phyloP scores from a whole-genome alignment of 2,329 filamentous ascomycete genomes.

The Pseudogymnoascus sp. region DNA sequence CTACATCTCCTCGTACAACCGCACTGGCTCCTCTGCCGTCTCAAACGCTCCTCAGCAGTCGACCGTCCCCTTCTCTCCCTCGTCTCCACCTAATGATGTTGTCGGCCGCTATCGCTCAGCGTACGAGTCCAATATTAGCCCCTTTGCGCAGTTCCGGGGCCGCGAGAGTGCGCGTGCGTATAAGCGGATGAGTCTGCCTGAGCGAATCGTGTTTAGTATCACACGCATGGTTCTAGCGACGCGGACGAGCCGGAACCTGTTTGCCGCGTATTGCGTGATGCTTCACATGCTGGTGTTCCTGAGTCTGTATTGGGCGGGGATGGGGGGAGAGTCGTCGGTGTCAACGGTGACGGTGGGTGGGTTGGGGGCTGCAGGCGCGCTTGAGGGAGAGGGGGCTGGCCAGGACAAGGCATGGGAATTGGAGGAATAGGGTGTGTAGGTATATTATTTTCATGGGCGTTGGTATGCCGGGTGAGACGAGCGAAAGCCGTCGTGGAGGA shows the following conservation, averaged over 20 bases:
- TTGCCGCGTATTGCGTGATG: conserved; percentile 83
- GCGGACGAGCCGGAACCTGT: conserved; percentile 83
- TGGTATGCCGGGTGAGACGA: background rate
- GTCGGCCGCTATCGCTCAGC: conserved; percentile 82
- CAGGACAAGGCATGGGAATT: background rate
- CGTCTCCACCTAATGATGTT: conserved; percentile 52
- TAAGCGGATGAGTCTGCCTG: conserved; percentile 85
- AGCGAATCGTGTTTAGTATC: conserved; percentile 82
- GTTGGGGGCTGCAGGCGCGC: background rate
- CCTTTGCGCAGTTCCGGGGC: conserved; percentile 92
- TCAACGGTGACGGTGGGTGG: background rate
- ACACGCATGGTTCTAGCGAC: conserved; percentile 88
- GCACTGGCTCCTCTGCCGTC: conserved; percentile 52
- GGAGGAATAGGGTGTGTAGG: background rate
- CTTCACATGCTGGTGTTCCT: conserved; percentile 83
- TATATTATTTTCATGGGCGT: background rate
- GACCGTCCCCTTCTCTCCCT: conserved; percentile 52
- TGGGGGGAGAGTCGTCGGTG: conserved; percentile 41
- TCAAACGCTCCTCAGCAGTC: conserved; percentile 71
- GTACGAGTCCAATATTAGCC: conserved; percentile 92
- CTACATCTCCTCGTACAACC: conserved; percentile 89
- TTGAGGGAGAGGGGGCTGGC: background rate
- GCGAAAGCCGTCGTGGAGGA: background rate
- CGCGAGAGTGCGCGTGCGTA: conserved; percentile 85
- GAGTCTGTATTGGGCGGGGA: conserved; percentile 77